Base-by-base conservation (phyloP, 176 grass and related monocot species). In the Paspalum vaginatum region DNA sequence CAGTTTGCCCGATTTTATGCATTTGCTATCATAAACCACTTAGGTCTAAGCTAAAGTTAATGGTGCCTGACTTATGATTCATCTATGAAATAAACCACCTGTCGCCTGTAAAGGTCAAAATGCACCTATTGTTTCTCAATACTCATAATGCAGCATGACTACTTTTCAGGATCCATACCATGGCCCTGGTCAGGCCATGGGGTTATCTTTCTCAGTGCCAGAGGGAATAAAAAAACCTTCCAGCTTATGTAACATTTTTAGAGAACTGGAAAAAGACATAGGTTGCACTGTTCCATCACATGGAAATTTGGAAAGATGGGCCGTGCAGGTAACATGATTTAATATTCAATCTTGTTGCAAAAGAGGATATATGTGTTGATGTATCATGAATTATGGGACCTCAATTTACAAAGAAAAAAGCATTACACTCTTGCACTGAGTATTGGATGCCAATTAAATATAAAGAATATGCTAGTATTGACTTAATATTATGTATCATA, bases 301-400 rank as follows among this genome's bases (percentile, higher is more conserved):
- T 88, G 96, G 96, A 70, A 95, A 95, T 87, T 81, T 98, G 72
- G 96, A 98, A 86, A 91, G 84, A 95, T 98, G 96, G 92, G 96
- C 96, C 66, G 88, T 94, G 74, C 96, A 98, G 96, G 96, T 98
- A 91, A 80, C 21, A 38, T 67, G 0, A 50, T 50, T 55, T 58
- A 70, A 32, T 52, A 27, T 47, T 78, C 45, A 78, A 32, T 79
- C 38, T 10, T 18, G 0, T 38, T 52, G 1, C 5, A 49, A 17
- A 63, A 11, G 11, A 85, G 51, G 32, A 22, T 68, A 16, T 45
- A 40, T 65, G 65, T 50, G 5, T 21, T 74, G 18, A 60, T 70
- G 61, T 82, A 61, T 51, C 46, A 43, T 75, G 55, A 65, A 27
- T 22, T 42, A 22, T 18, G 57, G 51, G 18, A 70, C 17, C 64